Percentiles rank a stretch among this genome's conserved stretches.
Conservation (phyloP, 2,329 filamentous ascomycete species). For the Albifimbria verrucaria region DNA sequence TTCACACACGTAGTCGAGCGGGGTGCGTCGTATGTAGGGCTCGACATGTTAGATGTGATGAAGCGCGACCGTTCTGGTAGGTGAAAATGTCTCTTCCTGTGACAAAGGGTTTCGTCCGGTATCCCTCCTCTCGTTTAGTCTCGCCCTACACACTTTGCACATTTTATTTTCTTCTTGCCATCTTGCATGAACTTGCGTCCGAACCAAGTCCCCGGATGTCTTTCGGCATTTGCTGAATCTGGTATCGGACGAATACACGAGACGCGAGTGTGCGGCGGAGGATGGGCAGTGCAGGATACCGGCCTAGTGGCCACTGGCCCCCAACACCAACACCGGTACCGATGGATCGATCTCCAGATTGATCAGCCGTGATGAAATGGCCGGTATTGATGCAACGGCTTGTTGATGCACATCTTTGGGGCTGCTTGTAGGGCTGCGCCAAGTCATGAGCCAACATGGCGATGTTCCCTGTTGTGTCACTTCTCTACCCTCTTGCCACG, state of each 20-base stretch:
- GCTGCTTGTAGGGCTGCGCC: too few relatives aligned
- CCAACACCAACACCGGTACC: neutral
- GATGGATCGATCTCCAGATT: neutral
- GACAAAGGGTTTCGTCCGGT: neutral
- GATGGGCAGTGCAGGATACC: neutral
- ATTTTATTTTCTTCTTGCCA: neutral
- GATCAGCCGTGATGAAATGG: neutral
- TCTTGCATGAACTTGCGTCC: neutral
- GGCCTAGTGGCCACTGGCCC: neutral
- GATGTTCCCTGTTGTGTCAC: too few relatives aligned
- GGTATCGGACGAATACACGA: neutral
- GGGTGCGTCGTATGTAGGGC: slow-evolving; percentile 18
- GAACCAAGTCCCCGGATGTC: too few relatives aligned
- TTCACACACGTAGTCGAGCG: slow-evolving; percentile 16
- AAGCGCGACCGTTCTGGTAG: slow-evolving; percentile 6
- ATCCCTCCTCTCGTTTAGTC: neutral
- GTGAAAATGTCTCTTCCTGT: neutral
- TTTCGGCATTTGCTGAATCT: too few relatives aligned
- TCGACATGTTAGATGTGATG: slow-evolving; percentile 18
- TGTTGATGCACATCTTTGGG: too few relatives aligned
- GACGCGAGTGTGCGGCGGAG: neutral
- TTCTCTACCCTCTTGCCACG: too few relatives aligned
- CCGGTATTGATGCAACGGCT: too few relatives aligned
- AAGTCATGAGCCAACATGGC: too few relatives aligned
- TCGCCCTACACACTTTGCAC: neutral